Evolutionary conservation across 495 filamentous ascomycete genomes (phyloP).

Genomic region (Chaetomium cochliodes): DNA sequence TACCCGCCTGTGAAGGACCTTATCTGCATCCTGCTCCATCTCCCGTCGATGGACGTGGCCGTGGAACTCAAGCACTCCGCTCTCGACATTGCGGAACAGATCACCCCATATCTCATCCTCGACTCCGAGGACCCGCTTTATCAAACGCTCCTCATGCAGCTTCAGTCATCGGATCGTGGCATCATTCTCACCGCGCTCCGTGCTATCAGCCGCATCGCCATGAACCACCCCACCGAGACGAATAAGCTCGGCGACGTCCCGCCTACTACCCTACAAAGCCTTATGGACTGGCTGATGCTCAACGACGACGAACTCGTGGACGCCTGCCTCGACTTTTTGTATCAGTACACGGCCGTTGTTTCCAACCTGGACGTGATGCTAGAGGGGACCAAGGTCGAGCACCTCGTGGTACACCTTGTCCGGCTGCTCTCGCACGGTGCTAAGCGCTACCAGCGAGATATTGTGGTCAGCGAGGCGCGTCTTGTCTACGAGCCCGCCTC

Average conservation of each 20-base stretch:
- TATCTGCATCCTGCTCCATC: constrained; percentile 72
- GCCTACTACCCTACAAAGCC: constrained; percentile 57
- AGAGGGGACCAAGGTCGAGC: constrained; percentile 60
- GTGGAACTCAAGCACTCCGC: constrained; percentile 89
- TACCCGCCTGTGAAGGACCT: constrained; percentile 73
- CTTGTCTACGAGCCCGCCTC: constrained; percentile 31
- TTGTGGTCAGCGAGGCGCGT: constrained; percentile 43
- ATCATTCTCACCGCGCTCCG: constrained; percentile 80
- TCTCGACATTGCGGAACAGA: constrained; percentile 88
- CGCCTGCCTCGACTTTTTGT: constrained; percentile 88
- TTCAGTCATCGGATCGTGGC: constrained; percentile 76
- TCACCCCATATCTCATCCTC: constrained; percentile 75
- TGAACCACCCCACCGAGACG: constrained; percentile 67
- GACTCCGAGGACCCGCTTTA: constrained; percentile 74
- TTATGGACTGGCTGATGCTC: constrained; percentile 77
- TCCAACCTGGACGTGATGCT: constrained; percentile 78
- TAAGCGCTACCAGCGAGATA: constrained; percentile 48
- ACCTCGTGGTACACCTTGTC: constrained; percentile 71
- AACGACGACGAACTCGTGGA: constrained; percentile 89
- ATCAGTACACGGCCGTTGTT: constrained; percentile 84
- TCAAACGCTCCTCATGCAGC: constrained; percentile 65
- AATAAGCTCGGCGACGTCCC: constrained; percentile 77
- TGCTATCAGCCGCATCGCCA: constrained; percentile 83
- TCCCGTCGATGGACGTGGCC: constrained; percentile 69
- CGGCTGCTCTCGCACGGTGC: constrained; percentile 71